Evolutionary conservation across 306 rosid genomes (phyloP), one percentile per base, ranked within the genome.

Genomic region (Ochetophila trinervis): DNA sequence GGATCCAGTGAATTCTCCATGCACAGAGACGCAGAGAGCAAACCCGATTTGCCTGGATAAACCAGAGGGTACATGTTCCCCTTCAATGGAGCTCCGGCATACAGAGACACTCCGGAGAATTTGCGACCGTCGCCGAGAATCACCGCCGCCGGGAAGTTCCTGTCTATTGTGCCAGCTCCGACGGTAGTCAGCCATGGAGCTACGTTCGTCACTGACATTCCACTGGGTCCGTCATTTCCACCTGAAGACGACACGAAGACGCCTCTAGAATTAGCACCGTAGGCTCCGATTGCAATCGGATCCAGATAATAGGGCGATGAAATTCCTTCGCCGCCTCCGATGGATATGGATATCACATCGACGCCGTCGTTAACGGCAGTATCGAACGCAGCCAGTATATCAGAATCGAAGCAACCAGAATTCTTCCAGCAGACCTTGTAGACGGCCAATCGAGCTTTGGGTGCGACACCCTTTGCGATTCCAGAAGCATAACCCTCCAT

Each of bases 381-480:
- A 50, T 91, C 96, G 37, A 85, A 88, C 5, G 96, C 96, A 0
- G 95, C 87, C 0, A 91, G 79, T 6, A 91, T 91, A 34, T 91
- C 98, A 0, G 98, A 91, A 23, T 87, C 98, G 13, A 89, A 89
- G 69, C 98, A 91, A 9, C 98, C 98, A 0, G 95, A 70, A 5
- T 81, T 76, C 60, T 79, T 89, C 98, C 98, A 91, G 78, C 98
- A 91, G 14, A 91, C 98, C 70, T 91, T 91, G 74, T 91, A 91
- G 4, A 58, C 79, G 0, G 98, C 98, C 57, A 91, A 55, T 1
- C 98, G 76, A 0, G 98, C 91, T 59, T 91, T 89, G 0, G 98
- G 98, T 8, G 98, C 98, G 2, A 91, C 96, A 0, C 98, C 98
- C 15, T 89, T 89, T 0, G 98, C 98, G 3, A 85, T 80, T 3